phyloP scores from a whole-genome alignment of 345 rosid species.

The Bruguiera sexangula region DNA sequence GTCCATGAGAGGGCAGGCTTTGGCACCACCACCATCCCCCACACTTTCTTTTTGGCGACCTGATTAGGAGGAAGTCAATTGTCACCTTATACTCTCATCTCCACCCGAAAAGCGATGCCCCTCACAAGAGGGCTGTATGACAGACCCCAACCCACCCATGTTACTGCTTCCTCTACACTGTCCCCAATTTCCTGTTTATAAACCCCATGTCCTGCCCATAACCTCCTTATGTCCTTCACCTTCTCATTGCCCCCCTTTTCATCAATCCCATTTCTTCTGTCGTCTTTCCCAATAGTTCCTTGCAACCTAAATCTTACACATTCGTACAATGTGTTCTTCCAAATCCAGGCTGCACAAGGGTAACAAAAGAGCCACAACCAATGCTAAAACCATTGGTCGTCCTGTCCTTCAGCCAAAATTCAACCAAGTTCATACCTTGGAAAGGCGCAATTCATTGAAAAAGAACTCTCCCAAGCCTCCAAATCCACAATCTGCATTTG shows the following conservation, averaged over 20 bases:
- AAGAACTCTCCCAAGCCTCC: conserved; percentile 39
- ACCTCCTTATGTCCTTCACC: conserved; percentile 7
- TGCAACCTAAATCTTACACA: too few relatives aligned
- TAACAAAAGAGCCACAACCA: background rate
- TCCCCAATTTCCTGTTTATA: conserved; percentile 32
- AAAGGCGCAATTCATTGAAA: conserved; percentile 41
- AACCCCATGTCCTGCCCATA: conserved; percentile 8
- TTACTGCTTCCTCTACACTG: conserved; percentile 17
- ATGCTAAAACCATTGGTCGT: conserved; percentile 49
- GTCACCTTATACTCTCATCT: conserved; percentile 13
- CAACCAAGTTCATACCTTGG: conserved; percentile 51
- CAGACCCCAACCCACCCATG: conserved; percentile 38
- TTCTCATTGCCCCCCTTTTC: background rate
- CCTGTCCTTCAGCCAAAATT: conserved; percentile 66
- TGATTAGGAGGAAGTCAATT: conserved; percentile 16
- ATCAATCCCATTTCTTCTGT: too few relatives aligned
- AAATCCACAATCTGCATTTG: conserved; percentile 5
- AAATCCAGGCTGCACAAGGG: conserved; percentile 32
- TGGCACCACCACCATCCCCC: conserved; percentile 18
- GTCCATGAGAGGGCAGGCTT: conserved; percentile 24
- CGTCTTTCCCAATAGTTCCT: too few relatives aligned
- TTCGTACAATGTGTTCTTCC: conserved; percentile 53
- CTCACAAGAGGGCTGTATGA: conserved; percentile 25
- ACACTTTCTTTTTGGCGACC: background rate
- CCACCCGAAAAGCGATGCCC: conserved; percentile 20